These are phyloP conservation scores for Microbotryomycetes sp. DNA, from an alignment of 1,284 basidiomycete species.

Conservation along the genomic window DNA sequence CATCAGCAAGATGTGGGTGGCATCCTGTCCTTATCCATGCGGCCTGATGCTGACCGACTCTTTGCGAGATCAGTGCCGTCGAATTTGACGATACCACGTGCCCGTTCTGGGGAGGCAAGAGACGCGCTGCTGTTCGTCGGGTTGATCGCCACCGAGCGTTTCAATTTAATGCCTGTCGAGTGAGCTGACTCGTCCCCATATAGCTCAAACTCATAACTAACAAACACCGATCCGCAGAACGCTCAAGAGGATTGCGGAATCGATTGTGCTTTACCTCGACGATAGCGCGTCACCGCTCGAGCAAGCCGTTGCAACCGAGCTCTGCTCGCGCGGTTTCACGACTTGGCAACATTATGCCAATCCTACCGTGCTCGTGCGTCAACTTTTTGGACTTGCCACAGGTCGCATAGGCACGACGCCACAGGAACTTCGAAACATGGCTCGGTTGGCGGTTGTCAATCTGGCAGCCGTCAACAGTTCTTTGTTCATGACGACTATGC, in stretches of 20 bases:
- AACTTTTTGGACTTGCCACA: constrained; percentile 75
- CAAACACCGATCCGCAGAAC: constrained; percentile 50
- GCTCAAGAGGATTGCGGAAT: constrained; percentile 75
- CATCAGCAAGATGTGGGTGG: not conserved
- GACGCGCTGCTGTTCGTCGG: constrained; percentile 73
- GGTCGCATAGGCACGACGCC: constrained; percentile 61
- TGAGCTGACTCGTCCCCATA: constrained; percentile 40
- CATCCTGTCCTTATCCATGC: not conserved
- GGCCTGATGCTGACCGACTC: too few species aligned
- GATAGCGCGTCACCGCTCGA: constrained; percentile 57
- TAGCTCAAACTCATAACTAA: not conserved
- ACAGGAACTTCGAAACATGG: constrained; percentile 42
- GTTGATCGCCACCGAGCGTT: constrained; percentile 73
- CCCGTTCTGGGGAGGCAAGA: constrained; percentile 54
- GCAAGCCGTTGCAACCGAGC: constrained; percentile 73
- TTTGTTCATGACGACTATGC: constrained; percentile 90
- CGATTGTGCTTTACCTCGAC: constrained; percentile 67
- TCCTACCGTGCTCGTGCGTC: constrained; percentile 78
- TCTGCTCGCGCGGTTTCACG: constrained; percentile 81
- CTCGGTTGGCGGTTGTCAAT: constrained; percentile 63
- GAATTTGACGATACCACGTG: constrained; percentile 53
- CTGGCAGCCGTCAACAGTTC: constrained; percentile 78
- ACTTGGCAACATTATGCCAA: constrained; percentile 94
- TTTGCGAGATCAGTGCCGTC: too few species aligned
- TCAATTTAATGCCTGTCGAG: constrained; percentile 66